These are phyloP conservation scores for Straminergon stramineum DNA, from an alignment of 225 moss, liverwort and hornwort genomes.

Conservation along the genomic window DNA sequence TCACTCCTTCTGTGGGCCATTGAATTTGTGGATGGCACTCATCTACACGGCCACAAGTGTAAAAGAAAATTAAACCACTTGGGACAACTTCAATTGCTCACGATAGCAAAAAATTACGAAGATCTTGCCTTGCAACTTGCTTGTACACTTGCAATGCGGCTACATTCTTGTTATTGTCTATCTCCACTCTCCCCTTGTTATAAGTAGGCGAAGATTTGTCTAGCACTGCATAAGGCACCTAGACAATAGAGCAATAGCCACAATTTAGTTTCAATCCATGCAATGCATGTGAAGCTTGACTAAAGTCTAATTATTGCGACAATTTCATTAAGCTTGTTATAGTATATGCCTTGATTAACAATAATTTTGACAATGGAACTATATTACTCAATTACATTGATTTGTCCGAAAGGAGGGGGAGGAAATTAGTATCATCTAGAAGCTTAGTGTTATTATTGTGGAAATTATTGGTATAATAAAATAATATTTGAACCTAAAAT, in stretches of 20 bases:
- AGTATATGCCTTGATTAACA: rapidly evolving
- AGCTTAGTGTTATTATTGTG: neutral
- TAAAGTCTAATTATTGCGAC: neutral
- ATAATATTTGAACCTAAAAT: neutral
- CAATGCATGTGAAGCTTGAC: too few species aligned
- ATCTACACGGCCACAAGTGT: neutral
- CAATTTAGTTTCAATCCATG: rapidly evolving
- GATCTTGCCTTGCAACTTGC: neutral
- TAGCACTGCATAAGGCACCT: neutral
- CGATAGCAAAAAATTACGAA: conserved; percentile 8
- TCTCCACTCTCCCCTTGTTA: conserved; percentile 16
- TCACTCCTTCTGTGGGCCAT: neutral
- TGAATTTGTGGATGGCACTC: neutral
- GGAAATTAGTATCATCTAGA: neutral
- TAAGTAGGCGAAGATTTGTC: neutral
- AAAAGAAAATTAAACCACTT: conserved; percentile 7
- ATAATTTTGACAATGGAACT: neutral
- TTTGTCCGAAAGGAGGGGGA: neutral
- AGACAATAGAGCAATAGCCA: neutral
- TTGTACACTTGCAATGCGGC: neutral
- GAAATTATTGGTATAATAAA: too few species aligned
- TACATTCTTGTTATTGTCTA: neutral
- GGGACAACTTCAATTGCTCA: conserved; percentile 24
- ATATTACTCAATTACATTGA: neutral
- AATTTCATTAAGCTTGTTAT: neutral